Conservation (phyloP, 257 asterid genomes). For the Salvia hispanica region DNA sequence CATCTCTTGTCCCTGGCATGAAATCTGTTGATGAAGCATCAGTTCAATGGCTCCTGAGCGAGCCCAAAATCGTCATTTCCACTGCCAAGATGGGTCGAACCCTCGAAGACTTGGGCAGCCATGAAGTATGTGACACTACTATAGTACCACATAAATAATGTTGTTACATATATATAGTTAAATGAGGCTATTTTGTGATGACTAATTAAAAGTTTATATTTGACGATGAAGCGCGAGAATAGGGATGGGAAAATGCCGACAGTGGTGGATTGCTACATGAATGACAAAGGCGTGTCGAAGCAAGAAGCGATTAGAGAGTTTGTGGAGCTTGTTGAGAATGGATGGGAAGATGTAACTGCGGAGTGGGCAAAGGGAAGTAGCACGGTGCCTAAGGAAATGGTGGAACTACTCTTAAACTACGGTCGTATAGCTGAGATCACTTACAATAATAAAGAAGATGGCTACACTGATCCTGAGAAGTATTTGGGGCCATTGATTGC, state of each 20-base stretch:
- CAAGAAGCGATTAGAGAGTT: conserved; percentile 16
- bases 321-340: conserved; percentile 21
- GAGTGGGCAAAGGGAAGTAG: conserved; percentile 15
- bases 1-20: conserved; percentile 29
- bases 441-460: conserved; percentile 11
- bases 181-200: no score
- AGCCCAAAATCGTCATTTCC: conserved; percentile 30
- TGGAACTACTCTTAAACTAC: conserved; percentile 1
- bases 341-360: conserved; percentile 32
- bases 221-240: conserved; percentile 28
- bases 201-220: neutral
- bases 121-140: conserved; percentile 32
- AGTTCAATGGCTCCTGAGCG: conserved; percentile 28
- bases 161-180: no score
- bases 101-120: conserved; percentile 25
- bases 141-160: no score
- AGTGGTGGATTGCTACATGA: conserved; percentile 38
- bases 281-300: conserved; percentile 27
- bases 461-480: conserved; percentile 27
- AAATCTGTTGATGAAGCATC: conserved; percentile 26
- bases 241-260: conserved; percentile 20
- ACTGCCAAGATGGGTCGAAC: conserved; percentile 29
- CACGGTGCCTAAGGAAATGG: neutral
- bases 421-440: neutral
- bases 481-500: conserved; percentile 23